Base-by-base conservation (phyloP, 2,329 filamentous ascomycete genomes). In the Alternaria longipes region DNA sequence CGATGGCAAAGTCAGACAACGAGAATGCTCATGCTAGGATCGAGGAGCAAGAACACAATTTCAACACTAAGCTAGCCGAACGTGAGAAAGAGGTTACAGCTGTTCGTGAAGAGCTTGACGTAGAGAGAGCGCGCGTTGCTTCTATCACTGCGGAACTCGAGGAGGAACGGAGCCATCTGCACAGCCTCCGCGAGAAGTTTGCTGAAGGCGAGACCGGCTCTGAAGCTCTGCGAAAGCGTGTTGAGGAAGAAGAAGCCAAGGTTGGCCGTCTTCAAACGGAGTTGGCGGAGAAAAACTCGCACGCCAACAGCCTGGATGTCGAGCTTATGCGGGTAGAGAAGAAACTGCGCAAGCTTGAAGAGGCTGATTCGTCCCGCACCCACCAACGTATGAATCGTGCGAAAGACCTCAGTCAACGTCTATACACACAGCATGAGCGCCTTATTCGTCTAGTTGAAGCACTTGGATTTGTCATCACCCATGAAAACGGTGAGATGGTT, bases 171-270 rank as follows among this genome's bases (percentile, higher is more conserved):
- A 82, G 85, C 14, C 90, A 95, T 68, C 84, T 97, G 22, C 86
- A 85, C 59, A 83, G 86, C 28, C 81, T 97, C 22, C 87, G 91
- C 58, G 82, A 83, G 16, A 91, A 90, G 75, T 89, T 97, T 73
- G 88, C 91, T 1, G 91, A 94, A 65, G 93, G 92, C 16, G 92
- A 95, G 77, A 93, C 89, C 3, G 93, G 93, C 5, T 93, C 92
- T 0, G 92, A 94, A 77, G 89, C 87, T 28, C 81, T 97, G 56
- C 89, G 91, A 56, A 90, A 90, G 78, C 87, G 89, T 56, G 84
- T 96, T 4, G 87, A 90, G 42, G 91, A 92, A 59, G 90, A 93
- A 71, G 92, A 97, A 77, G 84, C 82, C 59, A 91, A 89, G 76
- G 86, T 92, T 4, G 85, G 86, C 22, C 84, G 83, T 12, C 80